Percentiles rank a stretch among this genome's conserved stretches.
Conservation (phyloP, 208 protist species). For the Angomonas deanei region DNA sequence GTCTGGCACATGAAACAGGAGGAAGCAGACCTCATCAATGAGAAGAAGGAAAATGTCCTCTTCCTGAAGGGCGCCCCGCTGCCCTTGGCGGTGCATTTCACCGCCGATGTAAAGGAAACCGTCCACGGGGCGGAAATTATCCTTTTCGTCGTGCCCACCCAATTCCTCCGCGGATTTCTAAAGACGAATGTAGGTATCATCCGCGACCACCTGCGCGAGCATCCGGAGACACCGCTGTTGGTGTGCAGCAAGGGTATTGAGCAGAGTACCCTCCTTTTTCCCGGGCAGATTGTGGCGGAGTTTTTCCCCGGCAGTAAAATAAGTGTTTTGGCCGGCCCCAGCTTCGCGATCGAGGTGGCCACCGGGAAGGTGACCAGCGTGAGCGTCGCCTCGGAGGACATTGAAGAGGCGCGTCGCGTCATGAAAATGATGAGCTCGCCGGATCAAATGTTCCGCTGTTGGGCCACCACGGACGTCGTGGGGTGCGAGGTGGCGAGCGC, state of each 20-base stretch:
- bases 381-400: conserved; percentile 48
- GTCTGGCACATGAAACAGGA: conserved; percentile 21
- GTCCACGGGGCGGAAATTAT: conserved; percentile 64
- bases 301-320: conserved; percentile 55
- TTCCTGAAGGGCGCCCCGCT: conserved; percentile 70
- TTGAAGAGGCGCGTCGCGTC: conserved; percentile 49
- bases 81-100: conserved; percentile 58
- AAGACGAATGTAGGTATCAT: conserved; percentile 34
- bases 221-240: conserved; percentile 42
- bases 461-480: conserved; percentile 71
- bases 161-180: conserved; percentile 80
- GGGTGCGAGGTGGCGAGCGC: conserved; percentile 88
- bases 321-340: conserved; percentile 77
- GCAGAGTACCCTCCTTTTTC: conserved; percentile 68
- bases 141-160: conserved; percentile 80
- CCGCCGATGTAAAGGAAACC: conserved; percentile 38
- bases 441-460: conserved; percentile 75
- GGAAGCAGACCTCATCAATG: not conserved
- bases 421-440: conserved; percentile 73
- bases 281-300: conserved; percentile 70
- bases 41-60: conserved; percentile 62
- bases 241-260: conserved; percentile 87
- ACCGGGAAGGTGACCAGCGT: conserved; percentile 74
- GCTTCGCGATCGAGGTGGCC: conserved; percentile 89
- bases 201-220: conserved; percentile 28